A percentile compares a stretch with the other conserved stretches of the same genome.
phyloP scores from a whole-genome alignment of 1,139 yeast species.

The Lodderomyces pseudojiufengensis region DNA sequence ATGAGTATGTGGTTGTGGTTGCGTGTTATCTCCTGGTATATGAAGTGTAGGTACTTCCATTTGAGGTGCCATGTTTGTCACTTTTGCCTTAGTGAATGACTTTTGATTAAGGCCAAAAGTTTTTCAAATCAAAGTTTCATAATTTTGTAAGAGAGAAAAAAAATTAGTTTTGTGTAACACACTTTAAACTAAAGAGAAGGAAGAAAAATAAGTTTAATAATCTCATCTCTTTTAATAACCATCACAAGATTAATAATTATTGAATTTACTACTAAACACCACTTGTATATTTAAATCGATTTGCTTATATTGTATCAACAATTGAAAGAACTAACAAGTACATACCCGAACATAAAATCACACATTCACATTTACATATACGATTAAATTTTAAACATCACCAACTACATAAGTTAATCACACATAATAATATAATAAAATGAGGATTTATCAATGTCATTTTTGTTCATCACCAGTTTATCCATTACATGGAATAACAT shows the following conservation, averaged over 20 bases:
- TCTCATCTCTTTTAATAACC: no score
- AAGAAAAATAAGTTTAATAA: no score
- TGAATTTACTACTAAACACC: no score
- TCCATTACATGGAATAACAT: conserved; percentile 97
- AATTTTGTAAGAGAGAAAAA: not conserved
- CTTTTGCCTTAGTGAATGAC: not conserved
- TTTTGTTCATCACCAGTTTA: conserved; percentile 97
- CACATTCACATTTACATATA: conserved; percentile 3
- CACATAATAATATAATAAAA: conserved; percentile 28
- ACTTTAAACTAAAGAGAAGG: no score
- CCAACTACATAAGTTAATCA: conserved; percentile 1
- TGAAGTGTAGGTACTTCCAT: conserved; percentile 59
- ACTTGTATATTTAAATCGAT: no score
- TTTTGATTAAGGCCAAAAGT: not conserved
- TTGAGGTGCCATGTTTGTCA: conserved; percentile 14
- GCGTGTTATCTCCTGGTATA: conserved; percentile 45
- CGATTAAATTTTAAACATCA: not conserved
- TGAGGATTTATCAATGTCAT: conserved; percentile 95
- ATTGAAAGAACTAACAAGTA: not conserved
- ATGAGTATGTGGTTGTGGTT: conserved; percentile 15
- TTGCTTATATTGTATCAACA: no score
- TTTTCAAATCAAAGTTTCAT: not conserved
- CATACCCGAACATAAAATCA: not conserved
- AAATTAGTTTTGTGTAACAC: no score
- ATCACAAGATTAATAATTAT: no score